Evolutionary conservation across 208 protist genomes (phyloP), one percentile per base, ranked within the genome.

Genomic region (Porcisia deanei): DNA sequence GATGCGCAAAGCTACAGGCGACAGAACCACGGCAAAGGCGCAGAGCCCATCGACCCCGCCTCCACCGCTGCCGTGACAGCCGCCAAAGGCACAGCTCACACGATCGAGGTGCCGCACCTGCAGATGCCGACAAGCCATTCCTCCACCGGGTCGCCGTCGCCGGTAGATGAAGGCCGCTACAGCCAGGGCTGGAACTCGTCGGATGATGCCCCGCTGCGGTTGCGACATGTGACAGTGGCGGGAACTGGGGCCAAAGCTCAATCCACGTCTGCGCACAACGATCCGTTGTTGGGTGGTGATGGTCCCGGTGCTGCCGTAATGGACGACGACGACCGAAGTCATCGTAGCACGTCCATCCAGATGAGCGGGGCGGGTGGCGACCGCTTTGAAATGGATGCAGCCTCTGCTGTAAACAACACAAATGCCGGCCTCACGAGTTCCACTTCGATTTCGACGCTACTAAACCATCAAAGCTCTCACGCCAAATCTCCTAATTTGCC

Each of bases 61-160:
- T 67, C 63, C 16, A 43, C 14, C 47, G 47, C 47, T 53, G 6
- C 18, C 63, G 47, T 52, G n/a, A 57, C 63, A 43, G 45, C 18
- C 1, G 54, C n/a, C 30, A 64, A 60, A 22, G 7, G 3, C 16
- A 59, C 30, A 18, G 54, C 58, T 20, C 43, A 39, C 41, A 82
- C 73, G 12, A 82, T 71, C 3, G 73, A 82, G 3, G 78, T 82
- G 34, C 78, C 78, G 4, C 70, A 73, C 34, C 60, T 82, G 73
- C 78, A 58, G 9, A 73, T 81, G 6, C 43, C n/a, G 1, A 68
- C n/a, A 37, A 73, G 69, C 34, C 47, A 34, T 12, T 52, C 75
- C 16, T 34, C 68, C 16, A 59, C 34, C 18, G 52, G 20, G 53
- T 60, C 68, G 53, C 68, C 68, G 8, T 72, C 68, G 37, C 68